Base-by-base conservation (phyloP, 805 yeast species). In the Hanseniaspora valbyensis region DNA sequence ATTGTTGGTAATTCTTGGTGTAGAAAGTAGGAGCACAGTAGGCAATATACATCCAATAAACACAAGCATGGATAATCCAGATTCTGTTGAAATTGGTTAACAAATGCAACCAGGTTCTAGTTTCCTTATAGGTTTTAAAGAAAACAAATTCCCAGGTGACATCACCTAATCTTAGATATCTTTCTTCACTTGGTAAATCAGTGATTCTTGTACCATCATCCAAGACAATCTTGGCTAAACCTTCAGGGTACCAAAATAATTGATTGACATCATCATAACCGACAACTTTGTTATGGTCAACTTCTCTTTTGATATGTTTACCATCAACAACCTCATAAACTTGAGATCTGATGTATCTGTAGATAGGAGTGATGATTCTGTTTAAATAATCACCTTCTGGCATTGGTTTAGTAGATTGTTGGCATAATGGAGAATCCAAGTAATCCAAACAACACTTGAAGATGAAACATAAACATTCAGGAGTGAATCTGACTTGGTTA, bases 241-340 rank as follows among this genome's bases (percentile, higher is more conserved):
- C 99, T 71, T 94, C 97, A 43, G 97, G 96, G 70, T 94, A 92
- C 99, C 99, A 92, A 71, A 94, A 92, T 60, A 92, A 76, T 74
- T 92, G 99, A 69, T 92, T 92, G 54, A 92, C 95, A 73, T 92
- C 99, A 72, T 92, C 99, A 67, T 92, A 92, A 67, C 98, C 94
- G 61, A 84, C 76, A 56, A 84, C 71, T 57, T 78, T 71, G 69
- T 81, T 81, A 68, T 84, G 95, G 66, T 84, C 95, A 63, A 71
- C 80, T 71, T 84, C 92, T 70, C 95, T 81, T 67, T 83, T 83
- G 54, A 83, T 81, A 59, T 76, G 83, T 68, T 87, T 80, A 54
- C 92, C 92, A 58, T 83, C 87, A 55, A 76, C 75, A 58, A 83
- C 77, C 68, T 83, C 92, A 59, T 82, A 84, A 51, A 83, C 89